Evolutionary conservation across 2,329 filamentous ascomycete species (phyloP), one percentile per base, ranked within the genome.

Genomic region (Septoria linicola): DNA sequence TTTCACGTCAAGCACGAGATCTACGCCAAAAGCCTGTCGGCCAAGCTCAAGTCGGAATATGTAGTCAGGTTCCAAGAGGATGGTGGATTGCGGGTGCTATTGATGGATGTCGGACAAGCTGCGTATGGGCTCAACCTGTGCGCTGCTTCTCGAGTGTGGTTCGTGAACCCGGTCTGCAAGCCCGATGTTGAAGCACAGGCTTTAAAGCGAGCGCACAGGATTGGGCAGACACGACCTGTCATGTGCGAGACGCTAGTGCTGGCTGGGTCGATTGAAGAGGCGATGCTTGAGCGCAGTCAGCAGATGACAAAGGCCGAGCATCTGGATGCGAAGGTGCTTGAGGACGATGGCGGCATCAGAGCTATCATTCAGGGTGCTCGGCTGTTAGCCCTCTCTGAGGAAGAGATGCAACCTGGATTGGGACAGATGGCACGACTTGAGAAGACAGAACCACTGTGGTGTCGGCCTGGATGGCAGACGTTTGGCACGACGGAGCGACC

Each of bases 61-160:
- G 80, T 96, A 0, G 80, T 83, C 0, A 80, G 84, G 0, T 96
- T 96, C 70, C 89, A 91, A 56, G 73, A 84, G 35, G 83, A 81
- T 14, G 71, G 78, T 0, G 78, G 79, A 6, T 83, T 91, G 49
- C 81, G 88, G 4, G 89, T 96, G 0, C 73, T 96, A 2, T 76
- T 96, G 1, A 96, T 96, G 86, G 90, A 96, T 64, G 80, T 96
- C n/a, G 82, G 82, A 1, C 89, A 93, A 65, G 91, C 91, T 23
- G 89, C 91, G 0, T 89, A 91, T 55, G 92, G 92, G 0, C 76
- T 97, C 0, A 91, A 96, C 65, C 83, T 96, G 68, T 84, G 84
- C 44, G 83, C 82, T 8, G 91, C 91, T 1, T 93, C 87, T 3
- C 77, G 92, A 2, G 85, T 97, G 8, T 95, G 90, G 70, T 96